Conservation (phyloP, 1,284 basidiomycete species). For the Cryptococcus deneoformans region DNA sequence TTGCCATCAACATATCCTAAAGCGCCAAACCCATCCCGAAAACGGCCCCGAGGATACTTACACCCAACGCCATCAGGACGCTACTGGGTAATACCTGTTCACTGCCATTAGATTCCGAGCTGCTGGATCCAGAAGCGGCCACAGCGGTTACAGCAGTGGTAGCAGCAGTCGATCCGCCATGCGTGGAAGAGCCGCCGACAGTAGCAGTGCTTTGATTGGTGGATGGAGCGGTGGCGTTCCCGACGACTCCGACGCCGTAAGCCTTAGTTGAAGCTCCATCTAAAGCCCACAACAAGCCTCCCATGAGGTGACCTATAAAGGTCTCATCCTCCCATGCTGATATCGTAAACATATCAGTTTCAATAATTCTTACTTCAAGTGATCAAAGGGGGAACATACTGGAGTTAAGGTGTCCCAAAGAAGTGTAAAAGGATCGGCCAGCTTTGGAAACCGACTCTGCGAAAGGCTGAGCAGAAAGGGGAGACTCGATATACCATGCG, state of each 20-base stretch:
- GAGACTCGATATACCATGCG: conserved; percentile 74
- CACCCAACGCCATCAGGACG: too few relatives aligned
- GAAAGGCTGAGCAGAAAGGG: conserved; percentile 56
- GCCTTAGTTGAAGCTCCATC: conserved; percentile 52
- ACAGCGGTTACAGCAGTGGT: not conserved
- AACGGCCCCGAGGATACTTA: too few relatives aligned
- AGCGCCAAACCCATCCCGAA: too few relatives aligned
- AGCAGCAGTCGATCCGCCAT: not conserved
- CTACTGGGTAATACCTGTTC: too few relatives aligned
- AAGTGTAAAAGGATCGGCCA: conserved; percentile 79
- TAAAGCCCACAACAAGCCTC: conserved; percentile 69
- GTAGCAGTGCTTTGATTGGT: not conserved
- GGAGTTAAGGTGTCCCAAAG: conserved; percentile 68
- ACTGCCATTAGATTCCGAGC: too few relatives aligned
- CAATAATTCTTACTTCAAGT: too few relatives aligned
- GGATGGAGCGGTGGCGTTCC: conserved; percentile 19
- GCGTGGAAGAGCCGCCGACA: not conserved
- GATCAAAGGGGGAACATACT: conserved; percentile 40
- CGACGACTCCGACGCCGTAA: conserved; percentile 42
- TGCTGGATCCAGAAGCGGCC: too few relatives aligned
- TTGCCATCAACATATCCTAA: too few relatives aligned
- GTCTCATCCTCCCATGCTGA: conserved; percentile 55
- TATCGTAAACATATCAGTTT: too few relatives aligned
- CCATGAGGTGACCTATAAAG: conserved; percentile 67
- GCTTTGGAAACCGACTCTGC: conserved; percentile 47